Base-by-base conservation (phyloP, 2,329 filamentous ascomycete species). In the Eutypella sp. region DNA sequence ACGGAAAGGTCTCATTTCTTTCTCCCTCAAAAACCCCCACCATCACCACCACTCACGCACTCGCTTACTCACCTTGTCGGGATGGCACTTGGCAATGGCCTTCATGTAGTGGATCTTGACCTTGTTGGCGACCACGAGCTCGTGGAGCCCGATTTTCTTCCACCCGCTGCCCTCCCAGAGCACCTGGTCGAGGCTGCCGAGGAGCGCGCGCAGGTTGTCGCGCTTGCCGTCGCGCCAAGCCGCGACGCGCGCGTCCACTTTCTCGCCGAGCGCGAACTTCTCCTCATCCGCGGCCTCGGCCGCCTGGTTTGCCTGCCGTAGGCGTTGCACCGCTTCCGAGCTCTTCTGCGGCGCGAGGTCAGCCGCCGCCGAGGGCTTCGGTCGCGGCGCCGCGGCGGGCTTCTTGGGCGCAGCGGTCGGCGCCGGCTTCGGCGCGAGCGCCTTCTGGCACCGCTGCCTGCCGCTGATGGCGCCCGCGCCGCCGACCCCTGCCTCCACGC, bases 91-190 rank as follows among this genome's bases (percentile, higher is more conserved):
- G 10, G 85, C 89, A 76, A 99, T 97, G 5, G 92, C 93, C 79
- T 96, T 96, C 93, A 99, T 97, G 65, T 99, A 99, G 49, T 87
- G 76, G 53, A 99, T 85, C 79, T 99, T 99, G 65, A 97, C 93
- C 75, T 92, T 96, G 56, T 88, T 90, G 27, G 90, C 84, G 77
- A 96, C 79, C 43, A 99, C 86, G 56, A 99, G 68, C 70, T 99
- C 93, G 53, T 91, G 85, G 81, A 99, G 82, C 25, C 89, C 90
- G 46, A 97, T 85, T 73, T 95, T 96, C 73, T 96, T 96, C 93
- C 93, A 99, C 4, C 89, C 90, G 51, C 89, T 89, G 36, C 84
- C 85, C 52, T 89, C 84, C 93, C 93, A 99, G 23, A 99, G 75
- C 23, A 99, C 90, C 33, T 76, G 79, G 60, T 99, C 92, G 57